These are phyloP conservation scores for Cercospora berteroae DNA, from an alignment of 2,329 filamentous ascomycete genomes.

Conservation along the genomic window DNA sequence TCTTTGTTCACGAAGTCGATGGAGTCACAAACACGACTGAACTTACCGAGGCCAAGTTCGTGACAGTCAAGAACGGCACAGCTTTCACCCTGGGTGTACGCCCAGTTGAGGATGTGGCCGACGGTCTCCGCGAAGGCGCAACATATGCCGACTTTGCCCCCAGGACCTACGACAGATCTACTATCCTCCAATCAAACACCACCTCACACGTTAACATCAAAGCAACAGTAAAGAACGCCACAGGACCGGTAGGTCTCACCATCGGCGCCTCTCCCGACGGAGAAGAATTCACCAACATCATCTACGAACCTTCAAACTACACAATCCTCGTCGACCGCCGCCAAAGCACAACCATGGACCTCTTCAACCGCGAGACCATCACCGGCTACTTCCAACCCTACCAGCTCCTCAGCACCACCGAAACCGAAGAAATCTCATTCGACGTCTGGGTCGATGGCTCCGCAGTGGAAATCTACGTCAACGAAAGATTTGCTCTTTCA, in stretches of 20 bases:
- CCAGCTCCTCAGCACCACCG: conserved; percentile 33
- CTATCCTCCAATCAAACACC: conserved; percentile 33
- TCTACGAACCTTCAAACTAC: conserved; percentile 47
- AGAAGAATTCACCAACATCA: conserved; percentile 47
- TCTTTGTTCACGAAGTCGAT: conserved; percentile 47
- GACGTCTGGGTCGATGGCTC: conserved; percentile 51
- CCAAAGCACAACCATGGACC: conserved; percentile 43
- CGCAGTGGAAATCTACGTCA: conserved; percentile 49
- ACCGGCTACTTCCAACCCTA: conserved; percentile 50
- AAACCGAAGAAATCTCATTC: conserved; percentile 43
- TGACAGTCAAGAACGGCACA: conserved; percentile 38
- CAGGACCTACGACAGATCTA: conserved; percentile 32
- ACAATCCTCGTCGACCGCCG: conserved; percentile 48
- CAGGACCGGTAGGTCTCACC: conserved; percentile 44
- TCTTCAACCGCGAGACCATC: conserved; percentile 47
- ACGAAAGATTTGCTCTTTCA: conserved; percentile 43
- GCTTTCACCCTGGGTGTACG: conserved; percentile 47
- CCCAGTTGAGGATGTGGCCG: conserved; percentile 47
- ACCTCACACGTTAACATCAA: conserved; percentile 44
- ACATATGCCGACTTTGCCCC: conserved; percentile 29
- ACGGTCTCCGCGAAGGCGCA: conserved; percentile 38
- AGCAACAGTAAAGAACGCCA: conserved; percentile 39
- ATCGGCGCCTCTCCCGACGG: conserved; percentile 45
- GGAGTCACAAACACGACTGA: conserved; percentile 38
- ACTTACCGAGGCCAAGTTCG: conserved; percentile 26